These are phyloP conservation scores for Didymella sp. DNA, from an alignment of 2,329 filamentous ascomycete genomes.

Conservation along the genomic window DNA sequence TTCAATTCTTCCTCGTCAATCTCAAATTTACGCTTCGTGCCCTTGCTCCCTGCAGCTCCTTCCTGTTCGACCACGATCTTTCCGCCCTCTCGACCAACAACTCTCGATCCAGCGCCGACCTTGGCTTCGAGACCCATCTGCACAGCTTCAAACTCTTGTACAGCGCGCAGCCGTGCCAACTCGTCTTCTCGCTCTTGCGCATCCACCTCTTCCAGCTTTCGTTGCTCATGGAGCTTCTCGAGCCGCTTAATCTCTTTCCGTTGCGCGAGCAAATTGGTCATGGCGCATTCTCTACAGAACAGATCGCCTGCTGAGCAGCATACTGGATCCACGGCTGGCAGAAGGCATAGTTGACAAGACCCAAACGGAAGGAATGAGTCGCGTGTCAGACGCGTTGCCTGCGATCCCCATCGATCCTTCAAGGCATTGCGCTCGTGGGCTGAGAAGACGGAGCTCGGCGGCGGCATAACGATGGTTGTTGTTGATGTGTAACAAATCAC, in stretches of 20 bases:
- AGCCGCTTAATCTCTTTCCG: slow-evolving; percentile 87
- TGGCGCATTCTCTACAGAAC: slow-evolving; percentile 93
- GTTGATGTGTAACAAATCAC: slow-evolving; percentile 3
- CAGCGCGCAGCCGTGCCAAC: slow-evolving; percentile 72
- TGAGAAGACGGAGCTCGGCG: slow-evolving; percentile 74
- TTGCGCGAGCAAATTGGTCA: slow-evolving; percentile 89
- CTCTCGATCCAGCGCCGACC: slow-evolving; percentile 44
- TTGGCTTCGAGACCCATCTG: slow-evolving; percentile 68
- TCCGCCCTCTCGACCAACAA: slow-evolving; percentile 52
- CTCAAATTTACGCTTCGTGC: slow-evolving; percentile 78
- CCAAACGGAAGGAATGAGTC: slow-evolving; percentile 94
- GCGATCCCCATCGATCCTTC: slow-evolving; percentile 80
- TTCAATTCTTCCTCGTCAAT: slow-evolving; percentile 78
- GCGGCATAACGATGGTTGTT: slow-evolving; percentile 29
- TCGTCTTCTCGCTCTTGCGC: slow-evolving; percentile 67
- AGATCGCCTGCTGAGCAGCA: slow-evolving; percentile 81
- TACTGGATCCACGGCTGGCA: slow-evolving; percentile 80
- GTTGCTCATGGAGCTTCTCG: slow-evolving; percentile 69
- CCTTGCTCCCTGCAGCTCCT: slow-evolving; percentile 37
- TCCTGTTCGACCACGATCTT: slow-evolving; percentile 55
- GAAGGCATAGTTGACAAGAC: slow-evolving; percentile 85
- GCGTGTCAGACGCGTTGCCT: slow-evolving; percentile 81
- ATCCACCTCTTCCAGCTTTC: slow-evolving; percentile 68
- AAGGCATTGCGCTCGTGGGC: slow-evolving; percentile 86
- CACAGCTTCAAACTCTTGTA: slow-evolving; percentile 83